Percentiles rank a stretch among this genome's conserved stretches.
phyloP scores from a whole-genome alignment of 2,329 filamentous ascomycete species.

The Claviceps sorghi region DNA sequence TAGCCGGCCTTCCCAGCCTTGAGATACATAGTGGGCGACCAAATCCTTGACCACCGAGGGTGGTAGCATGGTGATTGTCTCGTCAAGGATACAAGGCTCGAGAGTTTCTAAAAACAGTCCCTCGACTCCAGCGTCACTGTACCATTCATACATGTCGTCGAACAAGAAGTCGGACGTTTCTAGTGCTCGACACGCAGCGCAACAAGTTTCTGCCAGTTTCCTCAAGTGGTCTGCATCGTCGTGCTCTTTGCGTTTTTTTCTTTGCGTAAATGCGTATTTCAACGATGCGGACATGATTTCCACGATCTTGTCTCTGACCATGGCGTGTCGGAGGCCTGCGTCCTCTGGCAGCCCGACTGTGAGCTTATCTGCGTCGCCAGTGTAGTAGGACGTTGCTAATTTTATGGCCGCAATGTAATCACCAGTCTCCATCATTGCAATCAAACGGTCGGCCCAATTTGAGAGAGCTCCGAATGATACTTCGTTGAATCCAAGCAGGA shows the following conservation, averaged over 20 bases:
- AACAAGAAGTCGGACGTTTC: slow-evolving; percentile 73
- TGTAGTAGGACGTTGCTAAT: slow-evolving; percentile 83
- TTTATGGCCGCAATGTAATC: slow-evolving; percentile 87
- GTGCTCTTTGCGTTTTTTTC: slow-evolving; percentile 30
- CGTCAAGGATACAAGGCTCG: slow-evolving; percentile 75
- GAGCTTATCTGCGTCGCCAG: slow-evolving; percentile 79
- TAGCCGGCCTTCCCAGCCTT: slow-evolving; percentile 60
- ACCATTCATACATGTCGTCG: slow-evolving; percentile 80
- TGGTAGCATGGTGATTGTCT: slow-evolving; percentile 59
- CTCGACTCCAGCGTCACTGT: slow-evolving; percentile 59
- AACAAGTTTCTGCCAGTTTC: slow-evolving; percentile 70
- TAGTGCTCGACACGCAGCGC: slow-evolving; percentile 68
- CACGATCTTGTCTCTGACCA: slow-evolving; percentile 77
- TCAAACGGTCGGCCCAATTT: slow-evolving; percentile 89
- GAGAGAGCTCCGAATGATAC: slow-evolving; percentile 81
- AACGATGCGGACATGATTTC: slow-evolving; percentile 90
- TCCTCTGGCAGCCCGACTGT: slow-evolving; percentile 90
- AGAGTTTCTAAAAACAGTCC: slow-evolving; percentile 76
- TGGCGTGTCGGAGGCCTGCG: slow-evolving; percentile 53
- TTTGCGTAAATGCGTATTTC: slow-evolving; percentile 69
- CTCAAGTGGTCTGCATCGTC: slow-evolving; percentile 47
- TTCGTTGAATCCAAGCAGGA: slow-evolving; percentile 87
- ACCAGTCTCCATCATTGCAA: slow-evolving; percentile 92
- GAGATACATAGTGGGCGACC: slow-evolving; percentile 64
- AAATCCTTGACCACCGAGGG: slow-evolving; percentile 75